phyloP scores from a whole-genome alignment of 306 rosid species.

The Notholithocarpus densiflorus region DNA sequence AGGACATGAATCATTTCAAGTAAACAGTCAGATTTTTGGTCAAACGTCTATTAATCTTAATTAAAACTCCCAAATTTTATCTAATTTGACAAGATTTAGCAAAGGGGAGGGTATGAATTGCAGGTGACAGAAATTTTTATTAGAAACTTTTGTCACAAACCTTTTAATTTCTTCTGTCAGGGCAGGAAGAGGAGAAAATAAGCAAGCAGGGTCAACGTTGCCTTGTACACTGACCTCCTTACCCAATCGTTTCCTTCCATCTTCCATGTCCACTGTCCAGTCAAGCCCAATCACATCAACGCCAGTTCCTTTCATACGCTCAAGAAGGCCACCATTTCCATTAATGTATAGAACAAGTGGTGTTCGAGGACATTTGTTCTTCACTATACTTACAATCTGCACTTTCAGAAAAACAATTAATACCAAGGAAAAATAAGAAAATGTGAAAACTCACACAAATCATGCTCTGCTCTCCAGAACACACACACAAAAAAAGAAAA shows the following conservation, averaged over 20 bases:
- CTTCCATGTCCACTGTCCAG: constrained; percentile 98
- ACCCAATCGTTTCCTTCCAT: constrained; percentile 85
- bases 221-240: constrained; percentile 79
- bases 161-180: constrained; percentile 87
- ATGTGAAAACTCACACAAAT: background rate
- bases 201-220: constrained; percentile 90
- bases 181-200: constrained; percentile 80
- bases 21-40: too few relatives aligned
- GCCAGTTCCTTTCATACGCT: constrained; percentile 83
- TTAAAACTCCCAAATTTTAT: too few relatives aligned
- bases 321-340: constrained; percentile 96
- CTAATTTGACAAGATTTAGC: too few relatives aligned
- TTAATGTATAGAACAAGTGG: constrained; percentile 93
- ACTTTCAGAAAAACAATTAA: constrained; percentile 14
- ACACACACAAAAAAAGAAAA: too few relatives aligned
- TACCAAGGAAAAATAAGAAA: constrained; percentile 8
- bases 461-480: background rate
- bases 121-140: constrained; percentile 1
- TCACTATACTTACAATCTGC: constrained; percentile 75
- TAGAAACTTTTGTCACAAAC: constrained; percentile 40
- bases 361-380: constrained; percentile 64
- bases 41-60: too few relatives aligned
- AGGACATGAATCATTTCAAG: too few relatives aligned
- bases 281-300: constrained; percentile 95
- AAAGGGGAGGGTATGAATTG: background rate